Evolutionary conservation across 176 grass and related monocot genomes (phyloP), one percentile per base, ranked within the genome.

Genomic region (Panicum miliaceum): DNA sequence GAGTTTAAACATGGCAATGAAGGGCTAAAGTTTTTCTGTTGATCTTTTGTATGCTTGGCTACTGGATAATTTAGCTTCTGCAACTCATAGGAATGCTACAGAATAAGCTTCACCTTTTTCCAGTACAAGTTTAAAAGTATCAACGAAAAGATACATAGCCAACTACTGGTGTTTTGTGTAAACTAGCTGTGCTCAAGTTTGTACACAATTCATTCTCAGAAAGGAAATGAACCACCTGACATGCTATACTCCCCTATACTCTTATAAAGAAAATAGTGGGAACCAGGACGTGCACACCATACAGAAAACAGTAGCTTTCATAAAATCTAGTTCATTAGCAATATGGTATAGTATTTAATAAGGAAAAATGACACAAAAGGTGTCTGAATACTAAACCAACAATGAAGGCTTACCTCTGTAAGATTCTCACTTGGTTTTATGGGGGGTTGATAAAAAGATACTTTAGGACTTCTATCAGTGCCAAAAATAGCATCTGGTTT

Each of bases 401-500:
- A 83, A 81, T 47, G 27, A 29, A 51, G 59, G 35, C 36, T 78
- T 92, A 97, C 94, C 94, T 90, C 83, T 76, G 71, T 38, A 65
- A 87, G 37, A 78, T 88, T 87, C 66, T 91, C 84, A 71, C 50
- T 91, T 69, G 81, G 27, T 58, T 88, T 48, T 80, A 75, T 59
- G 18, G 83, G 60, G 8, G 51, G 70, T 86, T 73, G 87, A 73
- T 83, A 77, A 90, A 94, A 94, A 79, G 84, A 81, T 88, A 94
- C 94, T 69, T 86, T 90, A 58, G 80, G 89, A 52, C 85, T 94
- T 76, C 70, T 83, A 75, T 86, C 75, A 88, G 70, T 81, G 20
- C 88, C 89, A 81, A 94, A 65, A 36, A 85, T 62, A 75, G 71
- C 84, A 90, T 91, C 89, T 52, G 89, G 72, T 91, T 88, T 86